These are phyloP conservation scores for Entomortierella chlamydospora DNA, from an alignment of 192 early-diverging fungal genomes.

Conservation along the genomic window DNA sequence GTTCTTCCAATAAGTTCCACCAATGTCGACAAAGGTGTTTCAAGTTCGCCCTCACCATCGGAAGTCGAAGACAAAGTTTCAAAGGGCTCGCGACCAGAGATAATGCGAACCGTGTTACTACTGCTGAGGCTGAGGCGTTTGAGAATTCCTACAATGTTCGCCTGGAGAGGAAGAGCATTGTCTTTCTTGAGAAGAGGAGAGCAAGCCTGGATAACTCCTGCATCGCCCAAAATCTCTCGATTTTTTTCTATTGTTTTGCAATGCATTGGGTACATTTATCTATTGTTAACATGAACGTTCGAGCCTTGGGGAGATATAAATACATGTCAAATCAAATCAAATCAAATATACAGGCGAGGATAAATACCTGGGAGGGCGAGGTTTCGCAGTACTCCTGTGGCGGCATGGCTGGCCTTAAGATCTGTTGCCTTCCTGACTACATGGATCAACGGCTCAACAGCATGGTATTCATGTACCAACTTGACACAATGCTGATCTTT, in stretches of 20 bases:
- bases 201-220: constrained; percentile 59
- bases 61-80: constrained; percentile 34
- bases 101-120: constrained; percentile 34
- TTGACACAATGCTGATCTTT: constrained; percentile 72
- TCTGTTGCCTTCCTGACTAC: constrained; percentile 60
- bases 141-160: constrained; percentile 63
- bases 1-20: constrained; percentile 58
- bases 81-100: constrained; percentile 49
- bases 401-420: constrained; percentile 67
- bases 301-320: too few relatives aligned
- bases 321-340: too few relatives aligned
- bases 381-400: constrained; percentile 75
- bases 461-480: constrained; percentile 66
- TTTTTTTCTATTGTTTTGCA: constrained; percentile 48
- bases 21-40: constrained; percentile 39
- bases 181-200: constrained; percentile 62
- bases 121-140: constrained; percentile 63
- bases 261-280: constrained; percentile 1
- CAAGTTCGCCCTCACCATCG: constrained; percentile 27
- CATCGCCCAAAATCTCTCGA: constrained; percentile 59
- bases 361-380: constrained; percentile 68
- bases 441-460: constrained; percentile 67
- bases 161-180: constrained; percentile 64
- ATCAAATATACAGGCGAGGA: too few relatives aligned
- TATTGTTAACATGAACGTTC: too few relatives aligned